Evolutionary conservation across 2,329 filamentous ascomycete genomes (phyloP).

Genomic region (Phoma sp.): DNA sequence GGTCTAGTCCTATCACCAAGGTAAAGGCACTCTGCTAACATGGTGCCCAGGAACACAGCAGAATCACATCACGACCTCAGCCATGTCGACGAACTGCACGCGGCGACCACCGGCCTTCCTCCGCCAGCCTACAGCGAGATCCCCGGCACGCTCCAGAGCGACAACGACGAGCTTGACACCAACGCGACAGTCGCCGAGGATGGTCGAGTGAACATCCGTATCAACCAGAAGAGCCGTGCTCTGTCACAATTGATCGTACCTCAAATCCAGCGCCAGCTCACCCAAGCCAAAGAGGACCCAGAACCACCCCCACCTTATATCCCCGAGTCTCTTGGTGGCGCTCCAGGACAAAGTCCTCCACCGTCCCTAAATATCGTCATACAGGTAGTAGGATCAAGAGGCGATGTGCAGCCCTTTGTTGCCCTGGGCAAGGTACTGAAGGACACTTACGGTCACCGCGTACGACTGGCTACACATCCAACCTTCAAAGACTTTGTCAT

Average conservation of each 20-base stretch:
- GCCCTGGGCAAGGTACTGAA: slow-evolving; percentile 58
- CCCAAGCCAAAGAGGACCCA: slow-evolving; percentile 56
- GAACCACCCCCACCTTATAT: slow-evolving; percentile 72
- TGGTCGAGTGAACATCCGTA: slow-evolving; percentile 51
- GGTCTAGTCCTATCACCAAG: slow-evolving; percentile 6
- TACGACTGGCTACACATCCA: slow-evolving; percentile 57
- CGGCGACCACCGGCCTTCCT: slow-evolving; percentile 27
- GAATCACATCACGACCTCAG: slow-evolving; percentile 23
- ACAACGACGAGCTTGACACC: slow-evolving; percentile 49
- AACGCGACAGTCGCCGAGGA: slow-evolving; percentile 54
- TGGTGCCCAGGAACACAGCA: slow-evolving; percentile 16
- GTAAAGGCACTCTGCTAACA: slow-evolving; percentile 15
- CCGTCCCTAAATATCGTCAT: slow-evolving; percentile 58
- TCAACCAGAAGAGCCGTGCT: slow-evolving; percentile 46
- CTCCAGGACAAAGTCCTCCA: slow-evolving; percentile 61
- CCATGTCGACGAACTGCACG: slow-evolving; percentile 23
- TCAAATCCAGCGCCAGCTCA: slow-evolving; percentile 47
- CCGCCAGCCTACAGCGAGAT: slow-evolving; percentile 52
- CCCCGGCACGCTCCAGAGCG: slow-evolving; percentile 48
- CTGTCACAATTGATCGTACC: slow-evolving; percentile 48
- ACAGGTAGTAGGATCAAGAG: slow-evolving; percentile 57
- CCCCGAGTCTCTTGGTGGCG: slow-evolving; percentile 72
- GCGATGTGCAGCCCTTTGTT: slow-evolving; percentile 59
- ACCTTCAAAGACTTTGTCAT: slow-evolving; percentile 57
- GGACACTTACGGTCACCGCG: slow-evolving; percentile 56